Evolutionary conservation across 148 eudicot species (phyloP), one percentile per base, ranked within the genome.

Genomic region (Silene conica): DNA sequence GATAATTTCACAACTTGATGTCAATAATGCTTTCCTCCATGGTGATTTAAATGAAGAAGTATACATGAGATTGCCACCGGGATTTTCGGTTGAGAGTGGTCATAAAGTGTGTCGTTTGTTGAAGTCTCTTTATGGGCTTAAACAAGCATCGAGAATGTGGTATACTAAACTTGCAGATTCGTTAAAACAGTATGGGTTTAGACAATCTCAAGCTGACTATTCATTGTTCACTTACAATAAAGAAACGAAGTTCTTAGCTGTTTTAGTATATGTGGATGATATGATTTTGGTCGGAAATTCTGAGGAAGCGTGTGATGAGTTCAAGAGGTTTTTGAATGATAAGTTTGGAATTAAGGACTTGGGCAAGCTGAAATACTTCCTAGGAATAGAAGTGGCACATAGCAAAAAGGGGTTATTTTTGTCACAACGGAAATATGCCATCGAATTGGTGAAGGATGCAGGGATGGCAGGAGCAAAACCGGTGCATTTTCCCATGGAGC

Each of bases 61-160:
- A 5, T 26, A 22, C 14, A 31, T 25, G 31, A 22, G 16, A 0
- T 4, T 65, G 19, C 69, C 69, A 5, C 69, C 69, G 2, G 48
- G 20, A 25, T 18, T 65, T n/a, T n/a, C n/a, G n/a, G n/a, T n/a
- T n/a, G n/a, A 26, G 9, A 31, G 8, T 8, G 5, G 1, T 15
- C 22, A 38, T 8, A 16, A 31, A 45, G 70, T 66, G 11, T 66
- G 70, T 3, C 11, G 52, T 0, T 16, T 66, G 3, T n/a, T 41
- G 8, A 66, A 66, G 15, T 66, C 50, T 1, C 4, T 66, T 3
- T 66, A 66, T 66, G 70, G 70, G 0, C 8, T 66, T 12, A 66
- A 66, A 21, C 70, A 66, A 11, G 54, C 70, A 21, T 20, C 54
- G 1, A 4, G 70, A 57, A 57, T 57, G 61, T 57, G 61, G 61